Conservation (phyloP, 257 asterid genomes). For the Nyctanthes arbortristis region DNA sequence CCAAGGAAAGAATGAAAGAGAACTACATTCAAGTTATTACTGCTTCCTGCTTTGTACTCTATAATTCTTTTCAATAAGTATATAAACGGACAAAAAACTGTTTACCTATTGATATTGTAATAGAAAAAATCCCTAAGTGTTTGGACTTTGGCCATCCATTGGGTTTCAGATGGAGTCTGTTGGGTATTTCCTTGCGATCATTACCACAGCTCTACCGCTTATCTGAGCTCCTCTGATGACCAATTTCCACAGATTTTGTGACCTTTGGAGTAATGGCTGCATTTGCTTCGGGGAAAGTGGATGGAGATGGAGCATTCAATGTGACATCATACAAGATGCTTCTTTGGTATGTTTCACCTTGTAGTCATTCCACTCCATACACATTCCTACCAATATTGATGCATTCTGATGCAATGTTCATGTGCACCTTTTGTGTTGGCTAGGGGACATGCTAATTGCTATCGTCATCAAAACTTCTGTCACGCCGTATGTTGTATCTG, state of each 20-base stretch:
- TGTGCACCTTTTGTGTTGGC: background rate
- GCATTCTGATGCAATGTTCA: background rate
- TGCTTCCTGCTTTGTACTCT: slow-evolving; percentile 27
- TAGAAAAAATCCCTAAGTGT: slow-evolving; percentile 23
- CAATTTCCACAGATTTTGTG: slow-evolving; percentile 7
- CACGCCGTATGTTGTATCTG: slow-evolving; percentile 50
- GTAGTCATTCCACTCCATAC: background rate
- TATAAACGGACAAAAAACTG: slow-evolving; percentile 23
- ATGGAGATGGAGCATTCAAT: background rate
- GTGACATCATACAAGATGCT: slow-evolving; percentile 8
- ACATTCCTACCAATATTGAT: background rate
- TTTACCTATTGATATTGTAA: slow-evolving; percentile 28
- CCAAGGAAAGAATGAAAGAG: slow-evolving; percentile 9
- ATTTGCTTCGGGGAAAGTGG: background rate
- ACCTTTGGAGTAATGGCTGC: slow-evolving; percentile 6
- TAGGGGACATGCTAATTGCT: slow-evolving; percentile 47
- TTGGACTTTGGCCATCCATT: slow-evolving; percentile 19
- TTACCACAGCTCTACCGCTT: slow-evolving; percentile 21
- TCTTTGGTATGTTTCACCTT: slow-evolving; percentile 2
- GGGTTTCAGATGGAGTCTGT: background rate
- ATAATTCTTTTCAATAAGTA: slow-evolving; percentile 37
- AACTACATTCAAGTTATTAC: slow-evolving; percentile 7
- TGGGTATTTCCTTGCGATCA: background rate
- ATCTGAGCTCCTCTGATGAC: slow-evolving; percentile 14
- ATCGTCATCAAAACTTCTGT: slow-evolving; percentile 44